Evolutionary conservation across 495 filamentous ascomycete genomes (phyloP).

Genomic region (Mycothermus thermophilus): DNA sequence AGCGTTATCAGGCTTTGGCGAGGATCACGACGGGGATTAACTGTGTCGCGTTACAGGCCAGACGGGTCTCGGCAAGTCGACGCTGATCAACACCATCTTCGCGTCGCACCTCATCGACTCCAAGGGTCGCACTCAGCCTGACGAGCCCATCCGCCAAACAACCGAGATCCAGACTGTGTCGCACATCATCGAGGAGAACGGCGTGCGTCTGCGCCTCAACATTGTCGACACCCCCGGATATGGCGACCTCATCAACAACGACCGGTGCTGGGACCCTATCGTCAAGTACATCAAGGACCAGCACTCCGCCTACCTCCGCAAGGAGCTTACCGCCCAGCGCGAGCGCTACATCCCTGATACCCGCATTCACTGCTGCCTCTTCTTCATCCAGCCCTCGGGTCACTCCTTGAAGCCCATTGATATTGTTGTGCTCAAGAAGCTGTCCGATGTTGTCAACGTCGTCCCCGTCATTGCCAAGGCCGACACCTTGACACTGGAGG

Average conservation of each 20-base stretch:
- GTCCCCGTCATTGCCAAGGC: slow-evolving; percentile 98
- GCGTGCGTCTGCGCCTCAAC: slow-evolving; percentile 89
- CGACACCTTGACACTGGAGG: slow-evolving; percentile 90
- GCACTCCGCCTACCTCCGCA: slow-evolving; percentile 98
- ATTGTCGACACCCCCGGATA: slow-evolving; percentile 98
- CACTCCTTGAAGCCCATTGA: slow-evolving; percentile 98
- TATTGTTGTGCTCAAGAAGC: slow-evolving; percentile 97
- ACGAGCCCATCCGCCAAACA: slow-evolving; percentile 84
- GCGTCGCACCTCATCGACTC: slow-evolving; percentile 98
- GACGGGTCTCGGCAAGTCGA: slow-evolving; percentile 97
- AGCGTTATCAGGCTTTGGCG: slow-evolving; percentile 7
- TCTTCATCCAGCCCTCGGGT: slow-evolving; percentile 98
- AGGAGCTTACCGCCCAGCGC: slow-evolving; percentile 98
- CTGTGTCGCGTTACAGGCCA: slow-evolving; percentile 53
- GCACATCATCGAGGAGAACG: slow-evolving; percentile 99
- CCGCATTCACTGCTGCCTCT: slow-evolving; percentile 97
- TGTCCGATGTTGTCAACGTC: slow-evolving; percentile 97
- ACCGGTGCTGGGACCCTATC: slow-evolving; percentile 97
- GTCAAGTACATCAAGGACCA: slow-evolving; percentile 99
- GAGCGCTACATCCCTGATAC: slow-evolving; percentile 99
- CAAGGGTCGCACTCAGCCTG: slow-evolving; percentile 83
- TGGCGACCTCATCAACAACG: slow-evolving; percentile 98
- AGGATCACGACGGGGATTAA: slow-evolving; percentile 25
- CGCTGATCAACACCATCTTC: slow-evolving; percentile 99
- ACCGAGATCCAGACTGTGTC: slow-evolving; percentile 97